Evolutionary conservation across 805 yeast species (phyloP), one percentile per base, ranked within the genome.

Genomic region (Candida incommunis): DNA sequence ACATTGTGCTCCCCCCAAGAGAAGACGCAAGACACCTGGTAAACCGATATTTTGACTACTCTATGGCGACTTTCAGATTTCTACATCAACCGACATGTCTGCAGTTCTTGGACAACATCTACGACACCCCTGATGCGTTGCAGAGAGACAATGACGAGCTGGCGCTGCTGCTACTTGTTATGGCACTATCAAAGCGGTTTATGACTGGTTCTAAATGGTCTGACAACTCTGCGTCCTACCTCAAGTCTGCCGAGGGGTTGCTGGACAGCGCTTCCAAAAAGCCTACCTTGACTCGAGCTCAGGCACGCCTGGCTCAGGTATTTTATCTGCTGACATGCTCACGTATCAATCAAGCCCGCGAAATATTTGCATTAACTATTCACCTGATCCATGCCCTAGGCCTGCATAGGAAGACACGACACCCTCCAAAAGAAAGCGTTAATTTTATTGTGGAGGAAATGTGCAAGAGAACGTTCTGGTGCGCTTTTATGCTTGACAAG

Each of bases 301-400:
- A 48, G 41, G 51, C 51, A 2, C 35, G 51, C 9, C 41, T 48
- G 9, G 43, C 46, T 23, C 51, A 46, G 22, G 47, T 50, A 41
- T 48, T 44, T 21, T 48, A 46, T 43, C 34, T 48, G 13, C 18
- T 48, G 34, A 35, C 47, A 23, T 46, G 51, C 40, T 46, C 51
- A 20, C 45, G 51, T 16, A 41, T 48, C 40, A 48, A 48, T 23
- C 50, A 48, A 26, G 45, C 48, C 29, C 45, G 50, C 11, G 45
- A 44, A 20, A 22, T 48, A 27, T 46, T 46, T 48, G 49, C 50
- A 5, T 40, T 48, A 16, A 25, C 43, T 7, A 49, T 48, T 21
- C 51, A 48, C 43, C 44, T 48, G 40, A 43, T 48, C 15, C 50
- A 48, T 34, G 51, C 51, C 3, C 50, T 48, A 4, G 51, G 51